Evolutionary conservation across 2,329 filamentous ascomycete species (phyloP).

Genomic region (Microsporum canis): DNA sequence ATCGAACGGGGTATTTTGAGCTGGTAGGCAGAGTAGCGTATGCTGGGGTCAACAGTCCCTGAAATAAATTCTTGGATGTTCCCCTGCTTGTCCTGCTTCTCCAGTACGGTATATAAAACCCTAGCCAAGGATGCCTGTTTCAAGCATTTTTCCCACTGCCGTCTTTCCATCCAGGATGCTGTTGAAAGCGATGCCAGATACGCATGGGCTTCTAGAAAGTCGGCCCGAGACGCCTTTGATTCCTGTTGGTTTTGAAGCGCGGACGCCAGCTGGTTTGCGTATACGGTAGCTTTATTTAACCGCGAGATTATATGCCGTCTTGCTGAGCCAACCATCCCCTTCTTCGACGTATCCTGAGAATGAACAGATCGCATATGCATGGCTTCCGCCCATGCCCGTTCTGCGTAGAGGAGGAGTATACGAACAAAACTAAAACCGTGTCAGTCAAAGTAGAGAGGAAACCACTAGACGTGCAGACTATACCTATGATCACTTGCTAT

Average conservation of each 20-base stretch:
- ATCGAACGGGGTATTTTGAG: slow-evolving; percentile 76
- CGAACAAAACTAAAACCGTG: slow-evolving; percentile 52
- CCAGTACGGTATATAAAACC: slow-evolving; percentile 70
- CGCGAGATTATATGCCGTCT: slow-evolving; percentile 83
- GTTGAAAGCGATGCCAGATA: slow-evolving; percentile 70
- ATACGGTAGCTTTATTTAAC: slow-evolving; percentile 64
- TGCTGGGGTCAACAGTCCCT: slow-evolving; percentile 80
- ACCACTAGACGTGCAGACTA: slow-evolving; percentile 20
- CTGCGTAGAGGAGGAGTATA: slow-evolving; percentile 72
- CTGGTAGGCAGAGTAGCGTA: slow-evolving; percentile 90
- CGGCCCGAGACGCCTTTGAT: slow-evolving; percentile 56
- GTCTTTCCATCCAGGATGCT: slow-evolving; percentile 73
- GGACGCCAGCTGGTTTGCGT: slow-evolving; percentile 56
- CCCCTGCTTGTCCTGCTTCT: slow-evolving; percentile 55
- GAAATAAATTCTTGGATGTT: slow-evolving; percentile 75
- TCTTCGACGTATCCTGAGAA: slow-evolving; percentile 58
- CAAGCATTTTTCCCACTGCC: slow-evolving; percentile 70
- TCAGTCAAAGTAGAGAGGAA: neutral
- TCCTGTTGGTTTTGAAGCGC: slow-evolving; percentile 51
- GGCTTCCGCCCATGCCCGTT: slow-evolving; percentile 88
- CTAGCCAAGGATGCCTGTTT: slow-evolving; percentile 63
- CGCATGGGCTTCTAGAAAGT: slow-evolving; percentile 74
- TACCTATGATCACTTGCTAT: slow-evolving; percentile 67
- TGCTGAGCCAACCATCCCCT: slow-evolving; percentile 65
- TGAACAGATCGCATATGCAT: slow-evolving; percentile 87